A percentile compares a stretch with the other conserved stretches of the same genome.
phyloP scores from a whole-genome alignment of 768 basidiomycete species.

The Strobilomyces dryophilus region DNA sequence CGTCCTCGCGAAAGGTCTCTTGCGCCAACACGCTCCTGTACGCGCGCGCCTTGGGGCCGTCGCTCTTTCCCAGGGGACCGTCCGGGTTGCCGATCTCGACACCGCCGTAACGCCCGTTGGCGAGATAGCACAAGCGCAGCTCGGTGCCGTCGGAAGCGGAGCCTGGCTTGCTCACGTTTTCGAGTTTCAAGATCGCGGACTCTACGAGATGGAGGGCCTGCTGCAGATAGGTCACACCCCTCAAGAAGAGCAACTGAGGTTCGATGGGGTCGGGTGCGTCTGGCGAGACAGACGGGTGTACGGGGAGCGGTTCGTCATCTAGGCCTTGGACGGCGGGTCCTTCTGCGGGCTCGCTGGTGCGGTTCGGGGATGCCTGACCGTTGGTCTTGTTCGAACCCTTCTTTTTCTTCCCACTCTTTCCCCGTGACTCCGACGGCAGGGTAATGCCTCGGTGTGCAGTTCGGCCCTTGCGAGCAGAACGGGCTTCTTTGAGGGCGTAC shows the following conservation, averaged over 20 bases:
- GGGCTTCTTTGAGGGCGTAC: slow-evolving; percentile 72
- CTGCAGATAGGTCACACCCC: slow-evolving; percentile 80
- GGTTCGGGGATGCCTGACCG: slow-evolving; percentile 65
- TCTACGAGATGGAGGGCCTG: slow-evolving; percentile 77
- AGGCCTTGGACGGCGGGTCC: slow-evolving; percentile 38
- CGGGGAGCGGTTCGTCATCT: slow-evolving; percentile 46
- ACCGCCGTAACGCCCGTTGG: slow-evolving; percentile 76
- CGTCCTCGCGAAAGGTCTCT: slow-evolving; percentile 53
- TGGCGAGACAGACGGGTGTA: slow-evolving; percentile 72
- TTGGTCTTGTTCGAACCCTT: slow-evolving; percentile 44
- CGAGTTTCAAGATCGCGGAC: slow-evolving; percentile 62
- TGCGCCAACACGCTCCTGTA: slow-evolving; percentile 61
- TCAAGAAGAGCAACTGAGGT: slow-evolving; percentile 76
- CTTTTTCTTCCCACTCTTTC: slow-evolving; percentile 54
- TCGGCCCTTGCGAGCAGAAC: slow-evolving; percentile 63
- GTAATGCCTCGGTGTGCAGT: slow-evolving; percentile 47
- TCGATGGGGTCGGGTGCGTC: slow-evolving; percentile 87
- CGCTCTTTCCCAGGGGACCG: slow-evolving; percentile 62
- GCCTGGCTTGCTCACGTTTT: slow-evolving; percentile 57
- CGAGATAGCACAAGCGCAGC: slow-evolving; percentile 70
- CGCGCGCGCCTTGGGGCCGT: slow-evolving; percentile 56
- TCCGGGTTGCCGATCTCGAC: slow-evolving; percentile 80
- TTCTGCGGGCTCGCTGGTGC: slow-evolving; percentile 51
- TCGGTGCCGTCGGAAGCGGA: slow-evolving; percentile 64
- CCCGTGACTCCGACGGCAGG: slow-evolving; percentile 33